Conservation (phyloP, 2,329 filamentous ascomycete genomes). For the Trichoderma cornu-damae region DNA sequence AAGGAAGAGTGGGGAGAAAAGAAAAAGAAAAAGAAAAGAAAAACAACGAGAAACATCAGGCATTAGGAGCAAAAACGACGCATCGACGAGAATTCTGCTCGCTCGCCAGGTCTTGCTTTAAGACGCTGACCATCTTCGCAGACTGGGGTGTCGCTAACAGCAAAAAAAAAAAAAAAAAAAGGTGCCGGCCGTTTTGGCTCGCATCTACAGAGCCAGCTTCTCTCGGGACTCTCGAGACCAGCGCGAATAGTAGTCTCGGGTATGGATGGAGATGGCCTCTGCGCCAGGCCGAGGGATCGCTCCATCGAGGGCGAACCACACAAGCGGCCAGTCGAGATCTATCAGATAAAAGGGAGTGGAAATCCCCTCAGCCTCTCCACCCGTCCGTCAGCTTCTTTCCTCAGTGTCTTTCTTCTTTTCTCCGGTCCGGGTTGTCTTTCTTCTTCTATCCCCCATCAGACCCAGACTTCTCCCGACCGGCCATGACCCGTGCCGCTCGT, state of each 20-base stretch:
- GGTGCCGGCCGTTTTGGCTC: neutral
- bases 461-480: constrained; percentile 2
- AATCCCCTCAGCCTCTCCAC: neutral
- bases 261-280: neutral
- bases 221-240: neutral
- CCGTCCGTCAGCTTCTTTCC: neutral
- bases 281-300: neutral
- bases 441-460: neutral
- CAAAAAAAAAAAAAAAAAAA: too few species aligned
- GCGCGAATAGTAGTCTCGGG: neutral
- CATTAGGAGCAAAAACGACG: neutral
- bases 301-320: neutral
- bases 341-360: neutral
- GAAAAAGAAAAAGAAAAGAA: neutral
- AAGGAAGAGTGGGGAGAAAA: neutral
- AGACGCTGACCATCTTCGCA: constrained; percentile 7
- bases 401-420: neutral
- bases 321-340: neutral
- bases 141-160: neutral
- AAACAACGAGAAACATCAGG: neutral
- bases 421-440: neutral
- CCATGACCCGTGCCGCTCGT: constrained; percentile 9
- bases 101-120: neutral
- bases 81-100: neutral
- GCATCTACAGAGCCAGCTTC: neutral